phyloP scores from a whole-genome alignment of 2,329 filamentous ascomycete genomes.

The Aspergillus quadrilineatus region DNA sequence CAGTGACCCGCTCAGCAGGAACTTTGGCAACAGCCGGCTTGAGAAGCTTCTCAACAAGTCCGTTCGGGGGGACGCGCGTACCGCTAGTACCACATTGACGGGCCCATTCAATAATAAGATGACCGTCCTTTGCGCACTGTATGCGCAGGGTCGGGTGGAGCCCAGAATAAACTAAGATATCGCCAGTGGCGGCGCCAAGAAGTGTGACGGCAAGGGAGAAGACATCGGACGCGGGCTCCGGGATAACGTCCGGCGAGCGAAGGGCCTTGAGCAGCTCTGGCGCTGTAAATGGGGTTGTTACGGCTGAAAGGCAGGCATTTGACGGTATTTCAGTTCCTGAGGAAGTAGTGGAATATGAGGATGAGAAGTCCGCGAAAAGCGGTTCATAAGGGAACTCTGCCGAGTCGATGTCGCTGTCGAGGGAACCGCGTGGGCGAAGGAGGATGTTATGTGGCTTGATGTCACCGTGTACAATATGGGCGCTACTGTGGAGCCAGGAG shows the following conservation, averaged over 20 bases:
- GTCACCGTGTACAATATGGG: conserved; percentile 48
- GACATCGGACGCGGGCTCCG: conserved; percentile 44
- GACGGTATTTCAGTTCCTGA: conserved; percentile 15
- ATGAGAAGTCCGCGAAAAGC: conserved; percentile 49
- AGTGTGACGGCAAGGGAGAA: conserved; percentile 49
- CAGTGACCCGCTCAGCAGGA: conserved; percentile 31
- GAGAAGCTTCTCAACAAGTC: conserved; percentile 41
- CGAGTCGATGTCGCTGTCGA: conserved; percentile 10
- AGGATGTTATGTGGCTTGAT: conserved; percentile 50
- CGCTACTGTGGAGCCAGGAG: conserved; percentile 43
- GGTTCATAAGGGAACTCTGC: conserved; percentile 39
- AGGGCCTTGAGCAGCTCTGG: conserved; percentile 45
- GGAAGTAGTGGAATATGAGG: conserved; percentile 29
- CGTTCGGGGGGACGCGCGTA: conserved; percentile 40
- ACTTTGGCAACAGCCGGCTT: conserved; percentile 42
- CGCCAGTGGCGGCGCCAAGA: conserved; percentile 46
- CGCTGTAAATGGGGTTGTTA: conserved; percentile 48
- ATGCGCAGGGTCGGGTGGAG: conserved; percentile 41
- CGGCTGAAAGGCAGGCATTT: conserved; percentile 35
- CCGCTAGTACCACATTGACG: conserved; percentile 36
- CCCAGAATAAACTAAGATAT: conserved; percentile 45
- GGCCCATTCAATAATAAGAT: conserved; percentile 43
- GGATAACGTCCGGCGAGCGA: conserved; percentile 32
- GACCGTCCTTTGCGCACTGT: conserved; percentile 46
- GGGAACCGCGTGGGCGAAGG: conserved; percentile 28